A percentile compares a stretch with the other conserved stretches of the same genome.
These are phyloP conservation scores for Aleurites moluccanus DNA, from an alignment of 441 rosid genomes.

Conservation along the genomic window DNA sequence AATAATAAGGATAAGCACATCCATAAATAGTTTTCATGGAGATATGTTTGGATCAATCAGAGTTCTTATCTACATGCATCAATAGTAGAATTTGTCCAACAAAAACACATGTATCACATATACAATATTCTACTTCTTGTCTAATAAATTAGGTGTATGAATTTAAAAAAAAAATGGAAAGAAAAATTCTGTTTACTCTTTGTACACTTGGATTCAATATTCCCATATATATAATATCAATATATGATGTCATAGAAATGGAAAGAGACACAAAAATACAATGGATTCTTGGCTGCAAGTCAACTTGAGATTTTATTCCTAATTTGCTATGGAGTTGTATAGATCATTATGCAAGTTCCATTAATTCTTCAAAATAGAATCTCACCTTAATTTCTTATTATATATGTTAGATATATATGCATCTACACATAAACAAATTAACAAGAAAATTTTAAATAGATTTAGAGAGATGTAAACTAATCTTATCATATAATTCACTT, in stretches of 20 bases:
- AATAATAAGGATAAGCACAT: neutral
- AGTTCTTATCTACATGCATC: neutral
- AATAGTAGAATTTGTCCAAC: neutral
- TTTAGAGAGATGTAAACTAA: too few species aligned
- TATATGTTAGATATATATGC: too few species aligned
- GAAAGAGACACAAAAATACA: too few species aligned
- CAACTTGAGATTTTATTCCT: conserved; percentile 20
- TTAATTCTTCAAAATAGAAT: neutral
- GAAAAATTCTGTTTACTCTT: neutral
- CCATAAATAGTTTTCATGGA: neutral
- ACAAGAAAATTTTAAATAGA: too few species aligned
- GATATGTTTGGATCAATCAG: neutral
- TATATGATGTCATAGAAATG: conserved; percentile 4
- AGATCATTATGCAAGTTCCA: neutral
- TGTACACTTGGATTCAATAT: conserved; percentile 9
- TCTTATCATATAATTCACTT: too few species aligned
- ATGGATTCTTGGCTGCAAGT: conserved; percentile 13
- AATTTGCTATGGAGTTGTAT: neutral
- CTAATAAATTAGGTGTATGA: neutral
- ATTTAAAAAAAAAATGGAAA: neutral
- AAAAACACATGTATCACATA: neutral
- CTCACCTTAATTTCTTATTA: too few species aligned
- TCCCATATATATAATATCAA: neutral
- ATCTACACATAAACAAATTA: too few species aligned
- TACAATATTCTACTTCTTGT: conserved; percentile 8